phyloP scores from a whole-genome alignment of 345 rosid genomes.

The Lumnitzera littorea region DNA sequence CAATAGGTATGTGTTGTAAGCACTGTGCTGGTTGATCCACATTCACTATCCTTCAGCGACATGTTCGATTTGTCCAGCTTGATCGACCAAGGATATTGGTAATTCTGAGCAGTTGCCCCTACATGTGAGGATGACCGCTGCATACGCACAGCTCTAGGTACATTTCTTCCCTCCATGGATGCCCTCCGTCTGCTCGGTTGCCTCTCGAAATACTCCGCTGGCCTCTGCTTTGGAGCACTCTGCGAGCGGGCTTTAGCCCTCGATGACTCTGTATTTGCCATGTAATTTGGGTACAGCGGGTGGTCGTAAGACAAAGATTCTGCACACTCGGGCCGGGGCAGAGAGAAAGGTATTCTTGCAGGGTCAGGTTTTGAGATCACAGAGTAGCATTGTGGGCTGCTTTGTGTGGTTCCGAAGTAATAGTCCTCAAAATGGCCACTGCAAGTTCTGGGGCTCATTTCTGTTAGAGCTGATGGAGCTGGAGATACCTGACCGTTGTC shows the following conservation, averaged over 20 bases:
- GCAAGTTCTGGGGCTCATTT: constrained; percentile 66
- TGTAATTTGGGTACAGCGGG: constrained; percentile 60
- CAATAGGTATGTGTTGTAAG: constrained; percentile 63
- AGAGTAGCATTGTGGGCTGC: constrained; percentile 64
- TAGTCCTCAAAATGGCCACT: constrained; percentile 76
- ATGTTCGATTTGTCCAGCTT: constrained; percentile 72
- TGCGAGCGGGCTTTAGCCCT: constrained; percentile 73
- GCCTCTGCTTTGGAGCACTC: constrained; percentile 75
- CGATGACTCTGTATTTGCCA: constrained; percentile 82
- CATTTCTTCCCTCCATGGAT: constrained; percentile 66
- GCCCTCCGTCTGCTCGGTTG: constrained; percentile 55
- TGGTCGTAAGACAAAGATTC: constrained; percentile 38
- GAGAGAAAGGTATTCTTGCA: constrained; percentile 24
- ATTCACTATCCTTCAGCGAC: constrained; percentile 71
- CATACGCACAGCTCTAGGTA: constrained; percentile 71
- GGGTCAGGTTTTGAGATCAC: constrained; percentile 58
- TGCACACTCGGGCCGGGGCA: constrained; percentile 29
- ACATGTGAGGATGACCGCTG: constrained; percentile 83
- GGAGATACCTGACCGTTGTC: constrained; percentile 39
- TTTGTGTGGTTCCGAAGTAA: constrained; percentile 48
- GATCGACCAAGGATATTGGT: constrained; percentile 64
- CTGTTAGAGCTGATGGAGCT: constrained; percentile 56
- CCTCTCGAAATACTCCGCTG: constrained; percentile 63
- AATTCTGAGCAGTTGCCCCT: constrained; percentile 48
- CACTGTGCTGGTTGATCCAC: constrained; percentile 76